Evolutionary conservation across 208 protist species (phyloP).

Genomic region (Leishmania aethiopica): DNA sequence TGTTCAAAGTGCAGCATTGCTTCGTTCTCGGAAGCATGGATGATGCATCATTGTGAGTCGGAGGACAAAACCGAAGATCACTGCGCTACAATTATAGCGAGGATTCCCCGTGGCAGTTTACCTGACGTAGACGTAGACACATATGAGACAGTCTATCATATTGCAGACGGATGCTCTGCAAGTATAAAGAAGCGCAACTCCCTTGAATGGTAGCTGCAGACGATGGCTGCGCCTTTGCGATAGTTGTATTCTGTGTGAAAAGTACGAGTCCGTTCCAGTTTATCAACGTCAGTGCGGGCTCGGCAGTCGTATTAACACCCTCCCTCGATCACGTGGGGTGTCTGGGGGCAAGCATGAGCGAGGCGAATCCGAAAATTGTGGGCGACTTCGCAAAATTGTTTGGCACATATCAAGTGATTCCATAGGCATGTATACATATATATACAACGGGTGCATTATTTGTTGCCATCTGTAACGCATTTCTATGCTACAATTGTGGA

Average conservation of each 20-base stretch:
- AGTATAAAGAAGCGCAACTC: slow-evolving; percentile 19
- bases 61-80: slow-evolving; percentile 33
- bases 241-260: slow-evolving; percentile 27
- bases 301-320: slow-evolving; percentile 2
- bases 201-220: background rate
- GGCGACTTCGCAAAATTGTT: slow-evolving; percentile 31
- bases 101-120: slow-evolving; percentile 10
- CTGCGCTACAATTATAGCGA: slow-evolving; percentile 23
- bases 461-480: slow-evolving; percentile 37
- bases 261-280: slow-evolving; percentile 20
- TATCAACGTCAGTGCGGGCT: slow-evolving; percentile 3
- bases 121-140: slow-evolving; percentile 37
- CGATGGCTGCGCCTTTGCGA: slow-evolving; percentile 12
- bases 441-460: slow-evolving; percentile 5
- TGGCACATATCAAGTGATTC: slow-evolving; percentile 15
- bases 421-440: background rate
- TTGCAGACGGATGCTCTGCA: slow-evolving; percentile 23
- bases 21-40: slow-evolving; percentile 33
- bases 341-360: slow-evolving; percentile 30
- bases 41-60: background rate
- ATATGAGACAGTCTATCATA: slow-evolving; percentile 31
- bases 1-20: slow-evolving; percentile 22
- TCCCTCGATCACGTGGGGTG: slow-evolving; percentile 42
- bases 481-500: slow-evolving; percentile 50
- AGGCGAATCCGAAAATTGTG: slow-evolving; percentile 30